Percentiles rank a stretch among this genome's conserved stretches.
phyloP scores from a whole-genome alignment of 208 protist species.

The Novymonas esmeraldas region DNA sequence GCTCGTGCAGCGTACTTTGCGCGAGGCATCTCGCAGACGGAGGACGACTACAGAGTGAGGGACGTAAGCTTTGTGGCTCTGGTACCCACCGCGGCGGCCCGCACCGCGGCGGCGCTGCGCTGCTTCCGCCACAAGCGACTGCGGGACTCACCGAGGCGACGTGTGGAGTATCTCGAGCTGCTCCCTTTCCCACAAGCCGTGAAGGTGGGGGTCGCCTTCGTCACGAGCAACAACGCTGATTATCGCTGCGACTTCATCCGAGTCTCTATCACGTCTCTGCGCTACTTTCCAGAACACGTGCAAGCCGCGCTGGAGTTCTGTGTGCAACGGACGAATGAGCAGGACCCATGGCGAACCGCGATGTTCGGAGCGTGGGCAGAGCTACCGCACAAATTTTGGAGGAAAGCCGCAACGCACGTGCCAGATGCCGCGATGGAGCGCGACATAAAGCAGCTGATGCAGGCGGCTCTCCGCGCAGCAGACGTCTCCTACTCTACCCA shows the following conservation, averaged over 20 bases:
- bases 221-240: slow-evolving; percentile 18
- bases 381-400: slow-evolving; percentile 26
- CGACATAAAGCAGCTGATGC: slow-evolving; percentile 10
- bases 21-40: background rate
- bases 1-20: slow-evolving; percentile 23
- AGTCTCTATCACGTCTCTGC: slow-evolving; percentile 3
- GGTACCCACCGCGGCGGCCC: slow-evolving; percentile 15
- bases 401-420: background rate
- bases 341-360: slow-evolving; percentile 26
- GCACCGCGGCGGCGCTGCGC: slow-evolving; percentile 12
- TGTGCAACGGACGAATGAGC: slow-evolving; percentile 30
- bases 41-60: background rate
- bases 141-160: slow-evolving; percentile 11
- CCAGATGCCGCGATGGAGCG: slow-evolving; percentile 3
- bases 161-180: slow-evolving; percentile 19
- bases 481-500: slow-evolving; percentile 25
- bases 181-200: slow-evolving; percentile 25
- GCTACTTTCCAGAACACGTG: slow-evolving; percentile 31
- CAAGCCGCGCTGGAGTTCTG: slow-evolving; percentile 30
- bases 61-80: background rate
- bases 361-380: slow-evolving; percentile 20
- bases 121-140: slow-evolving; percentile 9
- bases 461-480: slow-evolving; percentile 22
- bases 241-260: slow-evolving; percentile 11
- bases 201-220: slow-evolving; percentile 4